A percentile compares a stretch with the other conserved stretches of the same genome.
phyloP scores from a whole-genome alignment of 2,329 filamentous ascomycete species.

The Herpotrichia juniperi region DNA sequence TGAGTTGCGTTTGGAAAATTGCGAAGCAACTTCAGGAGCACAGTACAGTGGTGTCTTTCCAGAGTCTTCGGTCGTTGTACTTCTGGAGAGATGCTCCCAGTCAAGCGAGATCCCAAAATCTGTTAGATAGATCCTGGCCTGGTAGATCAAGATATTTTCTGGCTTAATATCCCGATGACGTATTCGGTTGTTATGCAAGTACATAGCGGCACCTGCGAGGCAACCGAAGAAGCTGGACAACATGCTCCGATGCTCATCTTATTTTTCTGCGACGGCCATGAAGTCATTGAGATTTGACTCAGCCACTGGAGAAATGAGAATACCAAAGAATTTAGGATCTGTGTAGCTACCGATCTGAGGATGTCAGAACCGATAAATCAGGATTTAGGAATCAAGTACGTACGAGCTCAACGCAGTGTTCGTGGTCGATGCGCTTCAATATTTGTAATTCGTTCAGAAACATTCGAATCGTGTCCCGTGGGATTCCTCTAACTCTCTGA shows the following conservation, averaged over 20 bases:
- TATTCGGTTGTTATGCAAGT: no score
- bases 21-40: not conserved
- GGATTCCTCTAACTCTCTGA: not conserved
- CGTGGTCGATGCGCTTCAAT: not conserved
- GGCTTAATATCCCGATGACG: no score
- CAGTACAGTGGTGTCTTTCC: not conserved
- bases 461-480: not conserved
- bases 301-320: not conserved
- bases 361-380: not conserved
- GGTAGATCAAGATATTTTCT: no score
- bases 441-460: not conserved
- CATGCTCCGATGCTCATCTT: not conserved
- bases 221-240: not conserved
- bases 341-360: not conserved
- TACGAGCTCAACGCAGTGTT: constrained; percentile 1
- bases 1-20: not conserved
- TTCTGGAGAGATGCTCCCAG: not conserved
- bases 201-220: no score
- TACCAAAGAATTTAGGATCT: not conserved
- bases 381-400: not conserved
- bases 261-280: not conserved
- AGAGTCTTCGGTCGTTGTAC: not conserved
- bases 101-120: no score
- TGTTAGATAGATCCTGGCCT: no score
- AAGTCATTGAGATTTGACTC: not conserved